Evolutionary conservation across 768 basidiomycete species (phyloP).

Genomic region (Lentinula edodes): DNA sequence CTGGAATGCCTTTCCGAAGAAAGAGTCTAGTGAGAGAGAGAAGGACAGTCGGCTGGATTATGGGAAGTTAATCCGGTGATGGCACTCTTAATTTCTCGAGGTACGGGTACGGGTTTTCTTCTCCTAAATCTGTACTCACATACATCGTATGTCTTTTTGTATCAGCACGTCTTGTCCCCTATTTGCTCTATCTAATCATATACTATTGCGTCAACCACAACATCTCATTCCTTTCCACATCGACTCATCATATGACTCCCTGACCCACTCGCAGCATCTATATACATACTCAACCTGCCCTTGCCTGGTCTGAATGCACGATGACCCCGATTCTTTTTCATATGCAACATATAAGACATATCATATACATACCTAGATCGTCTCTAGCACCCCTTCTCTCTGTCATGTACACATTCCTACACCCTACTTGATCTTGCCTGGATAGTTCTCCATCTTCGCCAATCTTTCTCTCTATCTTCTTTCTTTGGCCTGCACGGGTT

Average conservation of each 20-base stretch:
- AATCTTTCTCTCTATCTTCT: too few relatives aligned
- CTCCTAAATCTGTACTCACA: not conserved
- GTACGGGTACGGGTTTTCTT: not conserved
- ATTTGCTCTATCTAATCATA: not conserved
- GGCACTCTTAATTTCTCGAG: not conserved
- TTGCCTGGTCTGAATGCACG: not conserved
- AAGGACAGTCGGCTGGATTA: conserved; percentile 44
- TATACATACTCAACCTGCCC: not conserved
- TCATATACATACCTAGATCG: not conserved
- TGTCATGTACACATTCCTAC: not conserved
- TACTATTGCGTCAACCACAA: not conserved
- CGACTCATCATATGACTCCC: not conserved
- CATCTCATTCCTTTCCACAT: not conserved
- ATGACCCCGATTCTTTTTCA: not conserved
- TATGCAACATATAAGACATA: not conserved
- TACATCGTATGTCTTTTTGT: not conserved
- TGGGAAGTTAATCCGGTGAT: conserved; percentile 47
- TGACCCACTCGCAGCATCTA: not conserved
- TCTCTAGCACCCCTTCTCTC: not conserved
- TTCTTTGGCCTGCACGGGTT: too few relatives aligned
- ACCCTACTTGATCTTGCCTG: not conserved
- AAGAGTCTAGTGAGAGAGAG: conserved; percentile 37
- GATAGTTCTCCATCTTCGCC: too few relatives aligned
- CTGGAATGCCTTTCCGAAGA: conserved; percentile 96
- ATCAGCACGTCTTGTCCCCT: not conserved